These are phyloP conservation scores for Phialophora chinensis DNA, from an alignment of 2,329 filamentous ascomycete species.

Conservation along the genomic window DNA sequence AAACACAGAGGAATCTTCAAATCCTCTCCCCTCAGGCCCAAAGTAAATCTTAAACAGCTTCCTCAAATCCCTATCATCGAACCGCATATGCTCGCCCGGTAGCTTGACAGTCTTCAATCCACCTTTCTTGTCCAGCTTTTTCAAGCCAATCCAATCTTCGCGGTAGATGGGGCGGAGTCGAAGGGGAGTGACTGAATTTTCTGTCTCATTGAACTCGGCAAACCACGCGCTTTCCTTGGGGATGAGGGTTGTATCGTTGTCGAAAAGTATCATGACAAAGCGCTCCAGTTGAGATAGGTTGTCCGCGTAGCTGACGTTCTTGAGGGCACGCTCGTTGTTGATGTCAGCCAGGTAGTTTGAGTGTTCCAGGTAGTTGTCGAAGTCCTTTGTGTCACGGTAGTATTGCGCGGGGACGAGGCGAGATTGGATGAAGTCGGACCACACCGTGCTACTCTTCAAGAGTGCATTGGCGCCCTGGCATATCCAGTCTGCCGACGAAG, in stretches of 20 bases:
- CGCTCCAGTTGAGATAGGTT: slow-evolving; percentile 73
- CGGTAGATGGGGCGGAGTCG: slow-evolving; percentile 75
- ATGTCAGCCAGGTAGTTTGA: slow-evolving; percentile 93
- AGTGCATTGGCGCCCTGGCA: slow-evolving; percentile 81
- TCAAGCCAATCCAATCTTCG: slow-evolving; percentile 93
- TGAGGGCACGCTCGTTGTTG: slow-evolving; percentile 83
- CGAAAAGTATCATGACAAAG: slow-evolving; percentile 89
- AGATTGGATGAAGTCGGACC: slow-evolving; percentile 76
- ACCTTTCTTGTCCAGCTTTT: slow-evolving; percentile 76
- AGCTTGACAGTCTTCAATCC: slow-evolving; percentile 76
- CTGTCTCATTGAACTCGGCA: slow-evolving; percentile 76
- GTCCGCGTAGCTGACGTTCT: slow-evolving; percentile 75
- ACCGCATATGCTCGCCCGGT: slow-evolving; percentile 81
- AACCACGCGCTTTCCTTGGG: slow-evolving; percentile 95
- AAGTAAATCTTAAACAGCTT: slow-evolving; percentile 66
- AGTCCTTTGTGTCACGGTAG: slow-evolving; percentile 74
- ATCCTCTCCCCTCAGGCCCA: slow-evolving; percentile 40
- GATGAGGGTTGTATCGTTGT: slow-evolving; percentile 81
- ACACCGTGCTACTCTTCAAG: slow-evolving; percentile 75
- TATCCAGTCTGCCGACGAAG: slow-evolving; percentile 69
- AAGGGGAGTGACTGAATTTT: slow-evolving; percentile 67
- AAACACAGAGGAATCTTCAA: slow-evolving; percentile 8
- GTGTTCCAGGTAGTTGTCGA: slow-evolving; percentile 74
- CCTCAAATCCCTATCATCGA: slow-evolving; percentile 69
- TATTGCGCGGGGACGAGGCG: slow-evolving; percentile 92